A percentile compares a stretch with the other conserved stretches of the same genome.
Evolutionary conservation across 164 flowering plant genomes (phyloP).

Genomic region (Magnolia changhungtana): DNA sequence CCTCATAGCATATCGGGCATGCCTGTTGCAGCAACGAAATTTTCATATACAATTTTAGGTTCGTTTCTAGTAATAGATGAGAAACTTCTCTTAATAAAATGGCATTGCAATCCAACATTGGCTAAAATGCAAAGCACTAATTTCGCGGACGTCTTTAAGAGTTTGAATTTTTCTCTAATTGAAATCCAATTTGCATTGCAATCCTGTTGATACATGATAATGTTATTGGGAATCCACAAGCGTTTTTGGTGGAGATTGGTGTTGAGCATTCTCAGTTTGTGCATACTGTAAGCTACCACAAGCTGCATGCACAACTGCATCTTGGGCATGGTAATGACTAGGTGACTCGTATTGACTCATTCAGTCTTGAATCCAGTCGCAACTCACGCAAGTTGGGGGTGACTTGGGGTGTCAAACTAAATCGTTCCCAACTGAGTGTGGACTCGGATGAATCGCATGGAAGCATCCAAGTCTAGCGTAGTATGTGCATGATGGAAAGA

Average conservation of each 20-base stretch:
- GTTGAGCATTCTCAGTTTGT: background rate
- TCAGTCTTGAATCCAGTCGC: no score
- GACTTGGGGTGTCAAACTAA: no score
- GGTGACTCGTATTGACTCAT: no score
- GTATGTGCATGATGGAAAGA: no score
- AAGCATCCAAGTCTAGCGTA: no score
- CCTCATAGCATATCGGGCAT: conserved; percentile 26
- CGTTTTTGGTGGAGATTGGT: background rate
- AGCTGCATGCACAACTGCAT: no score
- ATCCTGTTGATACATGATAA: background rate
- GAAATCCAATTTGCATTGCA: background rate
- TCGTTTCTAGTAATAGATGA: background rate
- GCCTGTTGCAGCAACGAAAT: conserved; percentile 16
- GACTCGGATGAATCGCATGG: no score
- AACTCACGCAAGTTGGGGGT: no score
- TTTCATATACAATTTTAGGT: background rate
- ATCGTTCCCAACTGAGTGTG: no score
- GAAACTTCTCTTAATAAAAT: background rate
- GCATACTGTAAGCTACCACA: background rate
- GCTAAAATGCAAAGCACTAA: background rate
- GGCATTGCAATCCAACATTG: background rate
- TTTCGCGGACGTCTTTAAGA: background rate
- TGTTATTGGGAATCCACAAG: background rate
- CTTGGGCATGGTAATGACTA: no score
- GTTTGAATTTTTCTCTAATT: no score